Evolutionary conservation across 306 rosid genomes (phyloP), one percentile per base, ranked within the genome.

Genomic region (Rubus parviflorus): DNA sequence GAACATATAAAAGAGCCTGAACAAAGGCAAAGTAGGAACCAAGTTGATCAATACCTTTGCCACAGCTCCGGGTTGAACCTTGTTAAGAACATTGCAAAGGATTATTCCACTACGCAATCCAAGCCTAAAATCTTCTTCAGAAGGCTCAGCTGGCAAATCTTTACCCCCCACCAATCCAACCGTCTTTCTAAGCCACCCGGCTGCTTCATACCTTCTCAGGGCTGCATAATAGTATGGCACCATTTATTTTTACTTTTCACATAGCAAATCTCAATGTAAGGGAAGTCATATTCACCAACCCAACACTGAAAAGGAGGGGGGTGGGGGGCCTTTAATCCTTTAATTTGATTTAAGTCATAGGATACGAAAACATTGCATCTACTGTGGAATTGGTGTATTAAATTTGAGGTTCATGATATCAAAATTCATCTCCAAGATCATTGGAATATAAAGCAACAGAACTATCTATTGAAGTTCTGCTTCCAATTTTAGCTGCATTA

Each of bases 21-120:
- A 75, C 2, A 54, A 73, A 80, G 12, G 25, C 46, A 66, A 56
- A 80, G n/a, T 5, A 48, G 38, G 47, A 61, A 45, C 70, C 70
- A 62, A 3, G 70, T 43, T 40, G 19, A 69, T 30, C 14, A 38
- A 56, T 81, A 92, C 99, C 94, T 88, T 96, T 43, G 87, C 25
- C 71, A 96, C 90, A 35, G 97, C 84, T 77, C 90, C 92, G 6
- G 98, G 93, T 75, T 88, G 87, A 79, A 96, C 77, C 85, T 85
- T 96, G 86, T 96, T 96, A 51, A 96, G 83, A 76, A 85, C 97
- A 84, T 82, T 88, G 79, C 99, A 93, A 8, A 96, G 97, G 80
- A 96, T 84, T 52, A 92, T 93, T 38, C 99, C 99, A 57, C 94
- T 91, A 6, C 93, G 90, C 84, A 96, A 87, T 78, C 89, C 99